These are phyloP conservation scores for Turritis glabra DNA, from an alignment of 345 rosid species.

Conservation along the genomic window DNA sequence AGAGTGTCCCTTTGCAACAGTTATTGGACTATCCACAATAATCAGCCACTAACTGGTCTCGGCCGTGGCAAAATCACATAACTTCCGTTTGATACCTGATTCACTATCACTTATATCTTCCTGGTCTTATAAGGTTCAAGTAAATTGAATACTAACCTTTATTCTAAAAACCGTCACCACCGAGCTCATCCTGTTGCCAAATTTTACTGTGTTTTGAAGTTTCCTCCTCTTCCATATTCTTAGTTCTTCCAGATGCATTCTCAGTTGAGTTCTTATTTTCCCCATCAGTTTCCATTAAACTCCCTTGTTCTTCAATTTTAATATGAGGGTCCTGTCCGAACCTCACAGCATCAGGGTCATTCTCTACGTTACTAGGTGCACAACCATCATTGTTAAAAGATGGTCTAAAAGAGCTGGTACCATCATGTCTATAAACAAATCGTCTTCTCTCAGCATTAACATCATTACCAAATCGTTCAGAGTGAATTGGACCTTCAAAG, in stretches of 20 bases:
- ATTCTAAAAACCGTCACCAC: slow-evolving; percentile 53
- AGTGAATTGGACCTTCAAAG: slow-evolving; percentile 54
- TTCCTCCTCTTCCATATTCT: slow-evolving; percentile 61
- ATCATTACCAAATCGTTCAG: slow-evolving; percentile 65
- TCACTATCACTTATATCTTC: slow-evolving; percentile 14
- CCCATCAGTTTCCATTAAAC: slow-evolving; percentile 62
- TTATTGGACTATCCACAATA: background rate
- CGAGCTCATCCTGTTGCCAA: slow-evolving; percentile 56
- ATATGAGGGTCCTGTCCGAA: slow-evolving; percentile 48
- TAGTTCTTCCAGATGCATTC: slow-evolving; percentile 55
- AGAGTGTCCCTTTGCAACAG: slow-evolving; percentile 10
- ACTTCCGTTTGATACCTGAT: slow-evolving; percentile 7
- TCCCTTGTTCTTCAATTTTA: slow-evolving; percentile 53
- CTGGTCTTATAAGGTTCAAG: slow-evolving; percentile 28
- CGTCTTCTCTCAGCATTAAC: slow-evolving; percentile 65
- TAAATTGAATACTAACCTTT: slow-evolving; percentile 51
- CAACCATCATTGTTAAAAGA: slow-evolving; percentile 49
- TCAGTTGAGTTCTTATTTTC: slow-evolving; percentile 56
- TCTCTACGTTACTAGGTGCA: slow-evolving; percentile 49
- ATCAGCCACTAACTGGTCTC: slow-evolving; percentile 15
- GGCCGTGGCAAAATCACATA: background rate
- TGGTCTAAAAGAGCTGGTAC: slow-evolving; percentile 63
- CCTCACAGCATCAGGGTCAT: slow-evolving; percentile 59
- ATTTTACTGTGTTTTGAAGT: slow-evolving; percentile 53
- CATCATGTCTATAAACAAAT: slow-evolving; percentile 64